Base-by-base conservation (phyloP, 2,329 filamentous ascomycete species). In the Aspergillus aculeatus region DNA sequence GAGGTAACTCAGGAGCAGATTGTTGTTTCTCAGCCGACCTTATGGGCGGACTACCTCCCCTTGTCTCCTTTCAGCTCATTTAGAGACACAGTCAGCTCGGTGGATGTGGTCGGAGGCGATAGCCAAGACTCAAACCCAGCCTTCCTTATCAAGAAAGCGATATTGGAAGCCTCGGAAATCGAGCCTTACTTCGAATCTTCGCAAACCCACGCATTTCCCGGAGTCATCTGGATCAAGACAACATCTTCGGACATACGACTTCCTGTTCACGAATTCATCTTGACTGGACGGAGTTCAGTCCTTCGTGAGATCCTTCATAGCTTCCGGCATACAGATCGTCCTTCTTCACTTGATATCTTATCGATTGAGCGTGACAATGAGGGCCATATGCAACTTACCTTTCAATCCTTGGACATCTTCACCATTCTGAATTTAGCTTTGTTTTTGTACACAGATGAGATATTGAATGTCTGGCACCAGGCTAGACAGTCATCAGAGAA, bases 391-490 rank as follows among this genome's bases (percentile, higher is more conserved):
- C 73, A 87, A 10, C 70, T 97, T 21, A 83, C 84, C 0, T 88
- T 98, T 55, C 78, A 85, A 21, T 84, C 85, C 1, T 76, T 94
- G 12, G 92, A 97, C 70, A 82, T 95, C 41, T 80, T 96, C 35
- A 89, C 91, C 0, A 71, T 97, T 6, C 78, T 96, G 58, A 94
- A 96, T 66, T 67, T 98, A 10, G 84, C 89, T 1, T 80, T 94
- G 10, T 97, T 91, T 68, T 72, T 89, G 7, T 98, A 98, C 72
- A 88, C 87, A 5, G 95, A 98, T 70, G 82, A 81, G 4, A 78
- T 93, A 16, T 82, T 96, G 32, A 91, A 95, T 60, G 89, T 93
- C 19, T 98, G 95, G 95, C 90, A 93, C 65, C 88, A 89, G 63
- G 88, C 88, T 4, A 85, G 81, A 62, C 84, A 87, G 62, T 84